Evolutionary conservation across 129 eudicot genomes (phyloP), one percentile per base, ranked within the genome.

Genomic region (Lactuca saligna): DNA sequence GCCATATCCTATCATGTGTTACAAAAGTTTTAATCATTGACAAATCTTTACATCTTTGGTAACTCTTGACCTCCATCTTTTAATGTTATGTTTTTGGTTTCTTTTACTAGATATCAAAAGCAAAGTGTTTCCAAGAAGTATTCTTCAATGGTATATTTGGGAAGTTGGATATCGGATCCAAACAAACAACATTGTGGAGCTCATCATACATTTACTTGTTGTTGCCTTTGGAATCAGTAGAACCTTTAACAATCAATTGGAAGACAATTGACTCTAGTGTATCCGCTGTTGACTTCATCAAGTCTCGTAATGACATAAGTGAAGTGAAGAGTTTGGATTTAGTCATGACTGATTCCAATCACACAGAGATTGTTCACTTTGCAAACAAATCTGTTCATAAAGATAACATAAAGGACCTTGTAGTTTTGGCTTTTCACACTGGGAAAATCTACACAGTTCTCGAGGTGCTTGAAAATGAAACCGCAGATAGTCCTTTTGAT

Each of bases 71-170:
- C 20, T 20, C 20, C 20, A 20, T 20, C 1, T 20, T 20, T 20
- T 20, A 25, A 71, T 77, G 37, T 44, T 25, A 53, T 59, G 8
- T 32, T 66, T 56, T 51, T 51, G 35, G 50, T 65, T 56, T 81
- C 14, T 76, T 69, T 37, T 48, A 54, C 32, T 74, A 94, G 95
- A 65, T 94, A 34, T 74, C 59, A 46, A 86, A 81, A 54, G 95
- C 89, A 14, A 94, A 82, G 83, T 70, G 87, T 75, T 89, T 94
- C 63, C 99, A 94, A 60, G 93, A 85, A 63, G 61, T 94, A 11
- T 84, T 94, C 59, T 94, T 87, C 46, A 94, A 94, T 50, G 99
- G 96, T 10, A 72, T 94, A 53, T 89, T 85, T 68, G 93, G 93
- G 66, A 93, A 83, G 71, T 69, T 87, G 63, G 83, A 81, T 31